A percentile compares a stretch with the other conserved stretches of the same genome.
Conservation (phyloP, 2,329 filamentous ascomycete genomes). For the Fusarium burgessii region DNA sequence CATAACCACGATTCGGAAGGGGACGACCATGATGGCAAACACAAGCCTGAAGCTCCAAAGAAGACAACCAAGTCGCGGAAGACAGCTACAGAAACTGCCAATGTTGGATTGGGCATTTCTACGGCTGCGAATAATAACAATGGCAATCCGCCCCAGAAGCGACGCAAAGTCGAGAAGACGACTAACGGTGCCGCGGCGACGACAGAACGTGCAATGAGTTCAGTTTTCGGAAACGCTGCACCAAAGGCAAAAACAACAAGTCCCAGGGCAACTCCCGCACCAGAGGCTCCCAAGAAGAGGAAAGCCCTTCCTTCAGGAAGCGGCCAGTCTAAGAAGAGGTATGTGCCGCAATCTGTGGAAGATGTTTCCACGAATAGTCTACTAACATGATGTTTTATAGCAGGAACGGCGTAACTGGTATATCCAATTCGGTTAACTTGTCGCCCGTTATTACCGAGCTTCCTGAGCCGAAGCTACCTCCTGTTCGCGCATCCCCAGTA, state of each 20-base stretch:
- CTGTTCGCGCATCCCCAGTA: slow-evolving; percentile 68
- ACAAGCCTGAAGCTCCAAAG: slow-evolving; percentile 66
- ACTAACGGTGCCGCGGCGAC: slow-evolving; percentile 60
- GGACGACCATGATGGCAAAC: slow-evolving; percentile 72
- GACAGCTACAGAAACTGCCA: slow-evolving; percentile 61
- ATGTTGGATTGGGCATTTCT: slow-evolving; percentile 74
- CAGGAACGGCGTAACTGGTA: slow-evolving; percentile 58
- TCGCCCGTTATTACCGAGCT: slow-evolving; percentile 80
- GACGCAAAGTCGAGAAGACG: slow-evolving; percentile 83
- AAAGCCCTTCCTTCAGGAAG: slow-evolving; percentile 75
- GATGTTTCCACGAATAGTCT: not conserved
- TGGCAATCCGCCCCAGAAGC: slow-evolving; percentile 74
- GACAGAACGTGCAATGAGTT: slow-evolving; percentile 78
- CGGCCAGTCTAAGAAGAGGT: slow-evolving; percentile 84
- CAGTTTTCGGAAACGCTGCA: slow-evolving; percentile 62
- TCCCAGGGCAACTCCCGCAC: slow-evolving; percentile 75
- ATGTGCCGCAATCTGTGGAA: slow-evolving; percentile 49
- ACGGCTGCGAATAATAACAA: slow-evolving; percentile 63
- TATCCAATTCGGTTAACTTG: slow-evolving; percentile 78
- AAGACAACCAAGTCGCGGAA: slow-evolving; percentile 77
- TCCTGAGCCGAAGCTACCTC: slow-evolving; percentile 66
- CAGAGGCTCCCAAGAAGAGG: slow-evolving; percentile 78
- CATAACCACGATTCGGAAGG: slow-evolving; percentile 76
- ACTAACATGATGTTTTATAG: slow-evolving; percentile 40
- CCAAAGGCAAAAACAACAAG: slow-evolving; percentile 72